Percentiles rank a stretch among this genome's conserved stretches.
phyloP scores from a whole-genome alignment of 2,329 filamentous ascomycete genomes.

The Alternaria longipes region DNA sequence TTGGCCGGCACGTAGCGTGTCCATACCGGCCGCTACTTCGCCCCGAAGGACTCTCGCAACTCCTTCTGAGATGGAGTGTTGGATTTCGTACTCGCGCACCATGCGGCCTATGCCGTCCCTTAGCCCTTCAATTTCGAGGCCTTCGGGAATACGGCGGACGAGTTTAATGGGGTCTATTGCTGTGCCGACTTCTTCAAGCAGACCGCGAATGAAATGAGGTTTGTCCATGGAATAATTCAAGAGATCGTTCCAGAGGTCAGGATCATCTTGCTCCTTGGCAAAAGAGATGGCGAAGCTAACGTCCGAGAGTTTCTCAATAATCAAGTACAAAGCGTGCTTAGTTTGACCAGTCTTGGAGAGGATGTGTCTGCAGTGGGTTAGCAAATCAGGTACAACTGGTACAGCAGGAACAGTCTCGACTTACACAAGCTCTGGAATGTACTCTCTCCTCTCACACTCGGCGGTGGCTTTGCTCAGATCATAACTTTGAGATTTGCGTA shows the following conservation, averaged over 20 bases:
- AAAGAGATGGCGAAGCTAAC: slow-evolving; percentile 94
- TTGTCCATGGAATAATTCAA: slow-evolving; percentile 98
- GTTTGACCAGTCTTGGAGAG: slow-evolving; percentile 95
- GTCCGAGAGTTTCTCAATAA: slow-evolving; percentile 91
- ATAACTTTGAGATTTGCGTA: slow-evolving; percentile 86
- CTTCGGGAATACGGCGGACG: slow-evolving; percentile 89
- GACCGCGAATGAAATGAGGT: slow-evolving; percentile 88
- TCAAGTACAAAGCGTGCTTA: slow-evolving; percentile 88
- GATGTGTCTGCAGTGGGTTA: slow-evolving; percentile 66
- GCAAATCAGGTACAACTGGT: background rate
- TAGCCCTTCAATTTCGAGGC: slow-evolving; percentile 89
- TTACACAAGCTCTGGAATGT: slow-evolving; percentile 86
- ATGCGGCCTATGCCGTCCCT: slow-evolving; percentile 88
- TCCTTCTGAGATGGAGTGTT: slow-evolving; percentile 89
- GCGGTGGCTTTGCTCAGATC: slow-evolving; percentile 80
- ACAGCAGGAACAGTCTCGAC: slow-evolving; percentile 16
- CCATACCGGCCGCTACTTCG: slow-evolving; percentile 87
- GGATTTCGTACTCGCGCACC: slow-evolving; percentile 95
- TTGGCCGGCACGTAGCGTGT: slow-evolving; percentile 79
- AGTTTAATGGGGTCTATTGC: slow-evolving; percentile 91
- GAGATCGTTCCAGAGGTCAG: slow-evolving; percentile 93
- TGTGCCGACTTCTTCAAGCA: slow-evolving; percentile 93
- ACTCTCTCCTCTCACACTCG: slow-evolving; percentile 82
- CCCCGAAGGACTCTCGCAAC: slow-evolving; percentile 86
- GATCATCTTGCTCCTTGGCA: slow-evolving; percentile 90